Percentiles rank a stretch among this genome's conserved stretches.
phyloP scores from a whole-genome alignment of 805 yeast genomes.

The Komagataella mondaviorum region DNA sequence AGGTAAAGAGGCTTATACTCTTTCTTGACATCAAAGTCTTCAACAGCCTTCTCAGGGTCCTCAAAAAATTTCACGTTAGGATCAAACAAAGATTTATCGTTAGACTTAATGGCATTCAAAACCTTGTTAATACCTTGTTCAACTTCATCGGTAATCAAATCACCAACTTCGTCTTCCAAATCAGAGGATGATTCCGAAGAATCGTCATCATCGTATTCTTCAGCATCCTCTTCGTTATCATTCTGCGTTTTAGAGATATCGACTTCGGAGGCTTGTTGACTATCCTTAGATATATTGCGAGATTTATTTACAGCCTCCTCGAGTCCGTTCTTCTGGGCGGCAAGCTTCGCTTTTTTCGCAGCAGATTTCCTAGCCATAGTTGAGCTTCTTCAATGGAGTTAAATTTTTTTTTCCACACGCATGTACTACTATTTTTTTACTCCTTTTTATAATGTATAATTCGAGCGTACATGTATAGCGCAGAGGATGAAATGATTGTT shows the following conservation, averaged over 20 bases:
- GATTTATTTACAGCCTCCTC: neutral
- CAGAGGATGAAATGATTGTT: neutral
- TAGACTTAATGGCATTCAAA: constrained; percentile 49
- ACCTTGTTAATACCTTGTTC: constrained; percentile 71
- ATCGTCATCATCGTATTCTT: constrained; percentile 10
- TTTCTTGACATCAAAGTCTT: constrained; percentile 9
- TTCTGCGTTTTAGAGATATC: neutral
- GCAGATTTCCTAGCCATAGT: neutral
- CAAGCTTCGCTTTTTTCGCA: neutral
- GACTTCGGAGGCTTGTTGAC: neutral
- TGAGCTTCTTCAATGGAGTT: neutral
- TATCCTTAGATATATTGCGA: neutral
- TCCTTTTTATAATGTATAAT: too few species aligned
- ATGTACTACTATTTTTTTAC: too few species aligned
- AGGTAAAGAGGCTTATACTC: constrained; percentile 65
- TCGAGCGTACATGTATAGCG: neutral
- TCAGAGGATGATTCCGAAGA: constrained; percentile 35
- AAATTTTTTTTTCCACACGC: neutral
- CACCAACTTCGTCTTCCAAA: constrained; percentile 89
- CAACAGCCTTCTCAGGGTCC: constrained; percentile 34
- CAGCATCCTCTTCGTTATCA: neutral
- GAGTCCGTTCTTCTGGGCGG: neutral
- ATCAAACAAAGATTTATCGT: constrained; percentile 55
- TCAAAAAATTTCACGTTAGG: constrained; percentile 57
- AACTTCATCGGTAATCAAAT: constrained; percentile 72